A percentile compares a stretch with the other conserved stretches of the same genome.
These are phyloP conservation scores for Synchytrium microbalum DNA, from an alignment of 371 early-diverging fungal species.

Conservation along the genomic window DNA sequence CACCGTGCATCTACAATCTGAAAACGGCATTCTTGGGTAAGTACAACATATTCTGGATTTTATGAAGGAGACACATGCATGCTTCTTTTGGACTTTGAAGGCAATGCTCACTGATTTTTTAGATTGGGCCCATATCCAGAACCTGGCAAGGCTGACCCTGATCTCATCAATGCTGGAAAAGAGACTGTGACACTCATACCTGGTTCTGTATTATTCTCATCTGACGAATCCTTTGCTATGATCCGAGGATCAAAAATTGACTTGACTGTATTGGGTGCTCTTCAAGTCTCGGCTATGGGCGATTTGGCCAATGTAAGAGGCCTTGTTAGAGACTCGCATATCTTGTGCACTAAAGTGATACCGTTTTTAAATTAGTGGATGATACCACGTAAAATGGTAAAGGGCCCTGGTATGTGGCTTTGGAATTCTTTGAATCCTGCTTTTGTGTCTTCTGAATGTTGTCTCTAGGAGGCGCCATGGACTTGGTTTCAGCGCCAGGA, in stretches of 20 bases:
- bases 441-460: too few relatives aligned
- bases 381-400: constrained; percentile 53
- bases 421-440: too few relatives aligned
- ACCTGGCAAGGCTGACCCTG: constrained; percentile 53
- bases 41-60: too few relatives aligned
- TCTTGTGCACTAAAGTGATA: not conserved
- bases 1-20: constrained; percentile 59
- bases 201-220: constrained; percentile 50
- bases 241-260: constrained; percentile 57
- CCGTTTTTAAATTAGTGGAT: not conserved
- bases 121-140: constrained; percentile 53
- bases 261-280: constrained; percentile 56
- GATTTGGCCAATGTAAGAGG: constrained; percentile 69
- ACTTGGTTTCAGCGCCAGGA: constrained; percentile 47
- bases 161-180: constrained; percentile 58
- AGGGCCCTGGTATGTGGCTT: constrained; percentile 31
- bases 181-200: constrained; percentile 42
- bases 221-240: constrained; percentile 59
- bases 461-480: constrained; percentile 72
- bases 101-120: not conserved
- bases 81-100: too few relatives aligned
- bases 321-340: not conserved
- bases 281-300: constrained; percentile 56
- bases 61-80: not conserved
- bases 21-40: constrained; percentile 62